Conservation (phyloP, 2,329 filamentous ascomycete genomes). For the Drechmeria coniospora region DNA sequence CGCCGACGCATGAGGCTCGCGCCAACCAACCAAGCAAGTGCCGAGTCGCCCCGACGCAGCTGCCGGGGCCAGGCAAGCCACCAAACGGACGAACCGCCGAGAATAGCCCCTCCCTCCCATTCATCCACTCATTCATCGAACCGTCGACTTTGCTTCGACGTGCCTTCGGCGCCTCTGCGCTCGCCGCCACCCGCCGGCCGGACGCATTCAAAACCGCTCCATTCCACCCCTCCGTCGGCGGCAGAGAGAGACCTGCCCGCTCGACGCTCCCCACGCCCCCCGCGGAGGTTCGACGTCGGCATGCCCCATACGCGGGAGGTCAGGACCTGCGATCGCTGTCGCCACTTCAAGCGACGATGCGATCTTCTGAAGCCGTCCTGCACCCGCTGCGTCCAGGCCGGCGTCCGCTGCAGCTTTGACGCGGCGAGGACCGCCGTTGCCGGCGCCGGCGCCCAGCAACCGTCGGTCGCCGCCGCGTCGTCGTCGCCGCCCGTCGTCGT, state of each 20-base stretch:
- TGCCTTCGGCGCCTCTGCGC: too few relatives aligned
- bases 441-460: constrained; percentile 1
- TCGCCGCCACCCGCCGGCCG: too few relatives aligned
- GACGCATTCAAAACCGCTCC: not conserved
- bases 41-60: too few relatives aligned
- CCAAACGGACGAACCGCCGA: too few relatives aligned
- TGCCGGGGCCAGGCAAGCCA: too few relatives aligned
- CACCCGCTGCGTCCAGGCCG: constrained; percentile 17
- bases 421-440: not conserved
- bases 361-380: constrained; percentile 19
- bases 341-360: constrained; percentile 20
- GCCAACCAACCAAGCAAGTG: too few relatives aligned
- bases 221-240: not conserved
- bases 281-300: not conserved
- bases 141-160: too few relatives aligned
- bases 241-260: not conserved
- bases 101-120: too few relatives aligned
- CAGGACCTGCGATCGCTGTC: constrained; percentile 20
- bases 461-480: constrained; percentile 3
- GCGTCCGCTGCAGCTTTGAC: constrained; percentile 18
- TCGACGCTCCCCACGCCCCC: not conserved
- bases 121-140: too few relatives aligned
- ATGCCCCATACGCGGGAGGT: constrained; percentile 19
- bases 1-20: too few relatives aligned
- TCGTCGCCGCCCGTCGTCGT: too few relatives aligned